These are phyloP conservation scores for Pyrenopolyporus hunteri DNA, from an alignment of 495 filamentous ascomycete species.

Conservation along the genomic window DNA sequence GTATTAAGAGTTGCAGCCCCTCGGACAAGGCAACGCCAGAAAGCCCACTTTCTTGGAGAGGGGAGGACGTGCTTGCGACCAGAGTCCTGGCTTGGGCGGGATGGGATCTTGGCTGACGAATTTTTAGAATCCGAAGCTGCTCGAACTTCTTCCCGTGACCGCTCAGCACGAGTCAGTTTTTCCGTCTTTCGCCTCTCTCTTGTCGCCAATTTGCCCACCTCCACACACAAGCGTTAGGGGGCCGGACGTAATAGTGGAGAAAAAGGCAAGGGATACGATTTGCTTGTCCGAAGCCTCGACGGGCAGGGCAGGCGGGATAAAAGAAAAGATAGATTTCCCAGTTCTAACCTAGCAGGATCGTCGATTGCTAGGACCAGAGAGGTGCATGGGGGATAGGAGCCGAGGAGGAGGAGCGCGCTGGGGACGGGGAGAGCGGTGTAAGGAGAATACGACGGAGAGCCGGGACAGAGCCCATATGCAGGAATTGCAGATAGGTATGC, in stretches of 20 bases:
- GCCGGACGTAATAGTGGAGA: conserved; percentile 35
- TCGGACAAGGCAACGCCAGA: conserved; percentile 28
- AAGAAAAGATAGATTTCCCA: too few species aligned
- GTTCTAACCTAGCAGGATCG: conserved; percentile 24
- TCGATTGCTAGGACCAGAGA: too few species aligned
- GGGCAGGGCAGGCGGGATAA: conserved; percentile 1
- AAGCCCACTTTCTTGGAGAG: conserved; percentile 31
- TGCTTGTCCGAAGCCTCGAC: conserved; percentile 14
- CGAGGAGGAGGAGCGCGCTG: conserved; percentile 23
- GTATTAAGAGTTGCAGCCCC: conserved; percentile 31
- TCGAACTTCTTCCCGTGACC: too few species aligned
- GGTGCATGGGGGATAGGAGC: conserved; percentile 11
- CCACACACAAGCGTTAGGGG: conserved; percentile 11
- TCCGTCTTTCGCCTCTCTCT: conserved; percentile 17
- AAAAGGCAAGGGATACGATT: conserved; percentile 22
- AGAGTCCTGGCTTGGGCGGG: conserved; percentile 27
- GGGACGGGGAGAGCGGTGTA: conserved; percentile 33
- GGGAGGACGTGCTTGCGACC: conserved; percentile 20
- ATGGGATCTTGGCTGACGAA: conserved; percentile 26
- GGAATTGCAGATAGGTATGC: conserved; percentile 36
- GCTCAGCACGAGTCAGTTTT: conserved; percentile 1
- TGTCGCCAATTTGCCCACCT: conserved; percentile 10
- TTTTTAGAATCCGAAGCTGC: conserved; percentile 18
- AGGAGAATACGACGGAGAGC: conserved; percentile 31
- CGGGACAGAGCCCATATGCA: conserved; percentile 22